Conservation (phyloP, 495 filamentous ascomycete genomes). For the Xylaria venustula region DNA sequence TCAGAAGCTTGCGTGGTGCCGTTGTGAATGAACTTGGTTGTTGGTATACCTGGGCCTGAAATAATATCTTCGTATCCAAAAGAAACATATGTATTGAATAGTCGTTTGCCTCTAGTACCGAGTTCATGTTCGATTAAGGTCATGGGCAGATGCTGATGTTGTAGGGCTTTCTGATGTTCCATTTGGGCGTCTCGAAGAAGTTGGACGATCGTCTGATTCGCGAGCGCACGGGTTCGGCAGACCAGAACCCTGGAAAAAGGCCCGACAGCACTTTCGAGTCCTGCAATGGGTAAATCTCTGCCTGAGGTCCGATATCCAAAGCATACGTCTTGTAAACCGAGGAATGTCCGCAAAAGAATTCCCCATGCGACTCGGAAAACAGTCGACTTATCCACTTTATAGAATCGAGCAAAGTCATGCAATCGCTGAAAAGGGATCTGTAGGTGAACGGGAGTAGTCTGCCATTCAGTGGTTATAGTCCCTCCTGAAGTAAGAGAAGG, state of each 20-base stretch:
- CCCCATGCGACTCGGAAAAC: slow-evolving; percentile 50
- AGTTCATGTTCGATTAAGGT: slow-evolving; percentile 43
- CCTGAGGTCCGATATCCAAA: slow-evolving; percentile 45
- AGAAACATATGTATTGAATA: slow-evolving; percentile 48
- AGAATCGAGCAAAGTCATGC: slow-evolving; percentile 32
- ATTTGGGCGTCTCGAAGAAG: slow-evolving; percentile 36
- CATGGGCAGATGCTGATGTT: slow-evolving; percentile 44
- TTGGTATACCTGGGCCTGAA: slow-evolving; percentile 1
- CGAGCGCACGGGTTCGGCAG: slow-evolving; percentile 32
- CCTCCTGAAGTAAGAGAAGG: slow-evolving; percentile 31
- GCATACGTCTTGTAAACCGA: slow-evolving; percentile 37
- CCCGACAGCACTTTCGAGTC: slow-evolving; percentile 39
- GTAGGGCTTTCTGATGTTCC: slow-evolving; percentile 29
- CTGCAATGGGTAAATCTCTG: slow-evolving; percentile 37
- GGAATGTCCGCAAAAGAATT: slow-evolving; percentile 43
- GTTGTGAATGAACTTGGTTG: slow-evolving; percentile 30
- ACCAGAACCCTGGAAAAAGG: slow-evolving; percentile 42
- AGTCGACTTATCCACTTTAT: slow-evolving; percentile 31
- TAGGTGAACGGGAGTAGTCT: slow-evolving; percentile 36
- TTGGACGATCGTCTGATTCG: slow-evolving; percentile 30
- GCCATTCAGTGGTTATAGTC: slow-evolving; percentile 23
- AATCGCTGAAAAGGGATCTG: slow-evolving; percentile 36
- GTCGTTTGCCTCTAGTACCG: slow-evolving; percentile 36
- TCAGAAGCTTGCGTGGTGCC: slow-evolving; percentile 44
- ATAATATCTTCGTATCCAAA: slow-evolving; percentile 39